Percentiles rank a stretch among this genome's conserved stretches.
Conservation (phyloP, 148 eudicot species). For the Oxyria digyna region DNA sequence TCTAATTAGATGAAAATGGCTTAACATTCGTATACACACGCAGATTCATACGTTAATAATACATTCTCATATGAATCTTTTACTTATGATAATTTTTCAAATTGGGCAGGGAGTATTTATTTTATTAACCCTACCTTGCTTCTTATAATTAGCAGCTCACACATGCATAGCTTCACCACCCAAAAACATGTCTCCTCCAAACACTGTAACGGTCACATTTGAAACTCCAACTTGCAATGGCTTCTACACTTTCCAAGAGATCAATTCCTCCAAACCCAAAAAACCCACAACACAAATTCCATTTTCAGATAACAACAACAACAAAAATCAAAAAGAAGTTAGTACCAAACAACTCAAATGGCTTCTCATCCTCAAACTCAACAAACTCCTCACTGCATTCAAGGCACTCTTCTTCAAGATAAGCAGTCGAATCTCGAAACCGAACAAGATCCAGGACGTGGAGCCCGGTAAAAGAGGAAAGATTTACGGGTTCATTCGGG, state of each 20-base stretch:
- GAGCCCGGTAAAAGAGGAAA: conserved; percentile 14
- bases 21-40: too few species aligned
- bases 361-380: neutral
- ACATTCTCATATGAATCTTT: too few species aligned
- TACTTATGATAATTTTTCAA: too few species aligned
- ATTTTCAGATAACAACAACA: neutral
- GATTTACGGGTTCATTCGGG: conserved; percentile 11
- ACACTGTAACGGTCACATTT: neutral
- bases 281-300: neutral
- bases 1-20: too few species aligned
- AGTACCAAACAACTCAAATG: neutral
- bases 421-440: too few species aligned
- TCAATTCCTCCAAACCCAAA: neutral
- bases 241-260: neutral
- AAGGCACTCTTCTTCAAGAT: too few species aligned
- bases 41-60: too few species aligned
- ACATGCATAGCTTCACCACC: neutral
- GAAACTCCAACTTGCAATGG: neutral
- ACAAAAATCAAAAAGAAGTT: neutral
- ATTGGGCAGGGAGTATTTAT: too few species aligned
- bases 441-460: conserved; percentile 13
- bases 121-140: neutral
- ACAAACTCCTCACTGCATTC: neutral
- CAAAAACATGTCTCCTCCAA: neutral
- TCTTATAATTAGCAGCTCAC: neutral